Percentiles rank a stretch among this genome's conserved stretches.
Conservation (phyloP, 1,284 basidiomycete species). For the Cystobasidium sp. region DNA sequence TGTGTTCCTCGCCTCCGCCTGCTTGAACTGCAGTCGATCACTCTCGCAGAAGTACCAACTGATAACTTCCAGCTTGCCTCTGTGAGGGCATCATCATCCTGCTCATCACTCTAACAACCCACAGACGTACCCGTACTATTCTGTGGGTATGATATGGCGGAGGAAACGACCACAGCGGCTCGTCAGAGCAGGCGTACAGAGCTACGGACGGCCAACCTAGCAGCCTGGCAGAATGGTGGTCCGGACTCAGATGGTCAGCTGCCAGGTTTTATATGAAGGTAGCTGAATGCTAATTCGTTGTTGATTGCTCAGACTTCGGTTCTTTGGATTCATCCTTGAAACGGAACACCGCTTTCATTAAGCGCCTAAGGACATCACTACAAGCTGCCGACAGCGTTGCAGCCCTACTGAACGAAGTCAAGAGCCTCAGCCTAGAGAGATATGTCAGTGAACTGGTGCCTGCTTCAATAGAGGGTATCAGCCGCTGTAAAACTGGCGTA, state of each 20-base stretch:
- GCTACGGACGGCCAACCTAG: conserved; percentile 37
- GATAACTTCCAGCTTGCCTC: too few species aligned
- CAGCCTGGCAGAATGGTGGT: conserved; percentile 34
- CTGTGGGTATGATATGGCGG: conserved; percentile 29
- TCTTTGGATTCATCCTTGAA: conserved; percentile 84
- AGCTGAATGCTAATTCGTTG: neutral
- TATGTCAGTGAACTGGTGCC: conserved; percentile 93
- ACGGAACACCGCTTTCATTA: conserved; percentile 89
- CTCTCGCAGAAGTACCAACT: too few species aligned
- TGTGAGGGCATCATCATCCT: too few species aligned
- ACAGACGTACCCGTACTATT: neutral
- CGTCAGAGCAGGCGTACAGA: conserved; percentile 33
- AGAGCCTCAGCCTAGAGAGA: conserved; percentile 86
- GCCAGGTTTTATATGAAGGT: neutral
- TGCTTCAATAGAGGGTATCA: conserved; percentile 82
- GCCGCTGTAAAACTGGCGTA: conserved; percentile 81
- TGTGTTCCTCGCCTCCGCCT: too few species aligned
- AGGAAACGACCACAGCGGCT: conserved; percentile 23
- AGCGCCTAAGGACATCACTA: conserved; percentile 80
- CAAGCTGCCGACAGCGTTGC: conserved; percentile 73
- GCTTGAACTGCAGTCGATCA: too few species aligned
- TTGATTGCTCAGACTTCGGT: neutral
- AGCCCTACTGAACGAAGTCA: conserved; percentile 87
- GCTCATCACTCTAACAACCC: too few species aligned
- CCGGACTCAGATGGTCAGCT: conserved; percentile 28